Evolutionary conservation across 805 yeast species (phyloP), one percentile per base, ranked within the genome.

Genomic region (Lipomyces yamadae): DNA sequence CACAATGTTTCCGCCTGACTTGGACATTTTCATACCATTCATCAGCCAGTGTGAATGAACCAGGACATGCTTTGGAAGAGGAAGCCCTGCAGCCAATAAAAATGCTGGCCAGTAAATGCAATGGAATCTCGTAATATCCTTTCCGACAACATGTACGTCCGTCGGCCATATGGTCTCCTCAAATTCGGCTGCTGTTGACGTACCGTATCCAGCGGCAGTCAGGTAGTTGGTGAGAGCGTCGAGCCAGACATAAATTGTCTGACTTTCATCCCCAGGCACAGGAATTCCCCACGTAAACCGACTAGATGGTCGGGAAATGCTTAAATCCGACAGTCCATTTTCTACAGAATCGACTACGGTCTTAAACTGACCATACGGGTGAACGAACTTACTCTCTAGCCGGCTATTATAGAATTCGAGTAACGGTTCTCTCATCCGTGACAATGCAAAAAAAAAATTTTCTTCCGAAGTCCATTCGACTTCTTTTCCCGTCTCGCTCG

Each of bases 21-120:
- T 95, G 60, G 97, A 90, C 99, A 95, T 95, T 75, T 95, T 95
- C 56, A 86, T 80, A 0, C 98, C 98, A 42, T 87, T 89, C 77
- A 89, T 85, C 30, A 93, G 81, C 98, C 98, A 95, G 77, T 95
- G 99, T 4, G 96, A 88, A 79, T 95, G 99, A 1, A 95, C 97
- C 4, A 92, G 82, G 2, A 95, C 84, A 65, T 87, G 88, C 54
- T 82, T 79, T 0, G 98, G 98, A 4, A 89, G 74, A 3, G 84
- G 85, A 0, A 90, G 74, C 0, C 83, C 89, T 0, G 96, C 95
- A 0, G 97, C 97, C 83, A 93, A 79, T 65, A 95, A 79, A 66
- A 95, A 88, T 1, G 91, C 87, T 0, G 98, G 98, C 99, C 99
- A 95, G 74, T 91, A 92, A 13, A 93, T 84, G 70, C 96, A 87